Percentiles rank a stretch among this genome's conserved stretches.
These are phyloP conservation scores for Phytophthora cactorum DNA, from an alignment of 352 stramenopile genomes.

Conservation along the genomic window DNA sequence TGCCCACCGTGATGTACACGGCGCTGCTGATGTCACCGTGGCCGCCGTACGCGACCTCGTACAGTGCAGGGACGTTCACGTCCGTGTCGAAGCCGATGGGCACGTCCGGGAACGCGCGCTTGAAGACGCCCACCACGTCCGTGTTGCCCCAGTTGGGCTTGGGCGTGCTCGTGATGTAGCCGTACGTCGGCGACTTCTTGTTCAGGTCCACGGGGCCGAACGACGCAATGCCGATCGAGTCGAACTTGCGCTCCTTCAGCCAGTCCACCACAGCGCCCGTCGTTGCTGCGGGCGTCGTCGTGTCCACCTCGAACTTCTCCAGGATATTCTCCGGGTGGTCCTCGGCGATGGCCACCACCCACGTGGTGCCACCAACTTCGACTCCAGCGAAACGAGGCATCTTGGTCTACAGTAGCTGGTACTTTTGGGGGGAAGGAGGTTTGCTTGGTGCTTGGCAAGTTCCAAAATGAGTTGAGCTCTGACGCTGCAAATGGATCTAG, in stretches of 20 bases:
- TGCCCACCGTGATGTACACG: slow-evolving; percentile 97
- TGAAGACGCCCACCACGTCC: slow-evolving; percentile 75
- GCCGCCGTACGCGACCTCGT: slow-evolving; percentile 90
- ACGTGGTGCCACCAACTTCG: slow-evolving; percentile 96
- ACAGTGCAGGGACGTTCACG: slow-evolving; percentile 97
- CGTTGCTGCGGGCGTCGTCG: slow-evolving; percentile 88
- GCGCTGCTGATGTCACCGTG: slow-evolving; percentile 79
- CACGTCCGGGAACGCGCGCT: slow-evolving; percentile 72
- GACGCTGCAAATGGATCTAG: background rate
- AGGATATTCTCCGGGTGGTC: slow-evolving; percentile 90
- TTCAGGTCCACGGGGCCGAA: slow-evolving; percentile 95
- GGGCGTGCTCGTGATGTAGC: slow-evolving; percentile 95
- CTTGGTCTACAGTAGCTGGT: slow-evolving; percentile 3
- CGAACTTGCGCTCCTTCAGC: slow-evolving; percentile 83
- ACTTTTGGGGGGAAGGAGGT: slow-evolving; percentile 1
- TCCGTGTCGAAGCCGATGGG: slow-evolving; percentile 96
- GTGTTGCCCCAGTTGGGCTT: slow-evolving; percentile 94
- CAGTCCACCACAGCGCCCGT: slow-evolving; percentile 79
- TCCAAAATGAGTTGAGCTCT: slow-evolving; percentile 14
- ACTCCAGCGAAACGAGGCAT: slow-evolving; percentile 63
- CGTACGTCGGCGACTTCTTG: slow-evolving; percentile 84
- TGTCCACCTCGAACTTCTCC: slow-evolving; percentile 82
- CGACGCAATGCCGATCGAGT: slow-evolving; percentile 92
- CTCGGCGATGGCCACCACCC: slow-evolving; percentile 92
- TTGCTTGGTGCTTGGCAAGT: slow-evolving; percentile 21